phyloP scores from a whole-genome alignment of 2,329 filamentous ascomycete species.

The Sporothrix sp. region DNA sequence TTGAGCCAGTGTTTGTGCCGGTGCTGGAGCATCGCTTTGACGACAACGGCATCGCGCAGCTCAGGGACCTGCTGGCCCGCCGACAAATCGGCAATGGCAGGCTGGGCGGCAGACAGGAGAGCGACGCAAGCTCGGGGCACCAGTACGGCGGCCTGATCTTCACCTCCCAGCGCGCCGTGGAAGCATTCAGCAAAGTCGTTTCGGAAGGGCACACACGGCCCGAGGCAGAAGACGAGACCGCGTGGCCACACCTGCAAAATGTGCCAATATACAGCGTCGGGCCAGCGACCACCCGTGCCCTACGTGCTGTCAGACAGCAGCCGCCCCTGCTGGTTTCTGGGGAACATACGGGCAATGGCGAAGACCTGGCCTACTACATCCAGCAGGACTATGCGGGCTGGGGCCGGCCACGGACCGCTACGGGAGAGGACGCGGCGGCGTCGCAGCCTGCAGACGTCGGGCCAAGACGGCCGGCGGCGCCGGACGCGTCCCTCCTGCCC shows the following conservation, averaged over 20 bases:
- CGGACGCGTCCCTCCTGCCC: constrained; percentile 43
- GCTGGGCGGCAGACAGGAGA: neutral
- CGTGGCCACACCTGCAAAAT: constrained; percentile 45
- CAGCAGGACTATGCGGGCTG: constrained; percentile 57
- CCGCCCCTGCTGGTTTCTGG: constrained; percentile 59
- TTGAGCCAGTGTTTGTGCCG: constrained; percentile 62
- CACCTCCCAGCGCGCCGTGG: constrained; percentile 74
- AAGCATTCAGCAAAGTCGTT: constrained; percentile 60
- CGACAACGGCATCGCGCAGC: constrained; percentile 43
- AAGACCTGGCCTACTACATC: constrained; percentile 68
- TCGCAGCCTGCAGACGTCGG: too few species aligned
- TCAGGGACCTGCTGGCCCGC: constrained; percentile 41
- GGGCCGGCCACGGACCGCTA: constrained; percentile 28
- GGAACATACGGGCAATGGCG: constrained; percentile 75
- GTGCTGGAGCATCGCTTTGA: constrained; percentile 64
- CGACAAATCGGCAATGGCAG: constrained; percentile 28
- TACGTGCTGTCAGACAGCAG: constrained; percentile 45
- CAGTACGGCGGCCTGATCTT: constrained; percentile 70
- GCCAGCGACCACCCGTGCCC: constrained; percentile 67
- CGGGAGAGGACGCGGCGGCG: constrained; percentile 33
- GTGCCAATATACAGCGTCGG: constrained; percentile 68
- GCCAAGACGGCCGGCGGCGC: constrained; percentile 25
- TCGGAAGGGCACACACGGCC: constrained; percentile 34
- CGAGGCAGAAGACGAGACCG: constrained; percentile 15
- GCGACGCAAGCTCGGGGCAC: constrained; percentile 17